Percentiles rank a stretch among this genome's conserved stretches.
Evolutionary conservation across 345 rosid species (phyloP).

Genomic region (Cardamine chenopodiifolia): DNA sequence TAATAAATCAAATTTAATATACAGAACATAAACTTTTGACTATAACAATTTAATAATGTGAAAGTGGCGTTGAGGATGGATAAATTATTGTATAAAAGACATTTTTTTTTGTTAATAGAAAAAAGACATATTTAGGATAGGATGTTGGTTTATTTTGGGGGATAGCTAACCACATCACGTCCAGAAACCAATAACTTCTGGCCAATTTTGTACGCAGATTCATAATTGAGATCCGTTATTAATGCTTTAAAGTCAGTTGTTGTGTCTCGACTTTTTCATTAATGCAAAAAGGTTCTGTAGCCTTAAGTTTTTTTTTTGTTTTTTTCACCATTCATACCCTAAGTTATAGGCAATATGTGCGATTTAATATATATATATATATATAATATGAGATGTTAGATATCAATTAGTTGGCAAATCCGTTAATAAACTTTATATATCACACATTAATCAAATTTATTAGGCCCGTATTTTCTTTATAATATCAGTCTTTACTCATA

Average conservation of each 20-base stretch:
- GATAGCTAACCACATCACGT: neutral
- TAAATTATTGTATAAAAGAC: neutral
- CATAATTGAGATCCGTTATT: slow-evolving; percentile 21
- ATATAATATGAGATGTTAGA: neutral
- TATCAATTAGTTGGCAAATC: neutral
- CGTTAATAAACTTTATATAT: too few relatives aligned
- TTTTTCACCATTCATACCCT: neutral
- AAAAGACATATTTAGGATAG: neutral
- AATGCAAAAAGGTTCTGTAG: slow-evolving; percentile 15
- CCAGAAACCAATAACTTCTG: slow-evolving; percentile 7
- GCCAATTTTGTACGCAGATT: neutral
- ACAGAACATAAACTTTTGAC: neutral
- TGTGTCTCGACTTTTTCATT: slow-evolving; percentile 24
- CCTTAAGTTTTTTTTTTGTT: neutral
- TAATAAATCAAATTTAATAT: neutral
- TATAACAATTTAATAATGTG: neutral
- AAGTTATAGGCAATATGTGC: neutral
- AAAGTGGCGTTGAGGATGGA: neutral
- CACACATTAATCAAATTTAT: neutral
- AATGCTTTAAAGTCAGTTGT: slow-evolving; percentile 30
- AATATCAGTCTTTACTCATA: neutral
- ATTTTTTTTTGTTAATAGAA: neutral
- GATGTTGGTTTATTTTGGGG: slow-evolving; percentile 13
- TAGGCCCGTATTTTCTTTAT: neutral
- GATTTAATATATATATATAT: too few relatives aligned